Evolutionary conservation across 495 filamentous ascomycete species (phyloP).

Genomic region (Parathielavia hyrcaniae): DNA sequence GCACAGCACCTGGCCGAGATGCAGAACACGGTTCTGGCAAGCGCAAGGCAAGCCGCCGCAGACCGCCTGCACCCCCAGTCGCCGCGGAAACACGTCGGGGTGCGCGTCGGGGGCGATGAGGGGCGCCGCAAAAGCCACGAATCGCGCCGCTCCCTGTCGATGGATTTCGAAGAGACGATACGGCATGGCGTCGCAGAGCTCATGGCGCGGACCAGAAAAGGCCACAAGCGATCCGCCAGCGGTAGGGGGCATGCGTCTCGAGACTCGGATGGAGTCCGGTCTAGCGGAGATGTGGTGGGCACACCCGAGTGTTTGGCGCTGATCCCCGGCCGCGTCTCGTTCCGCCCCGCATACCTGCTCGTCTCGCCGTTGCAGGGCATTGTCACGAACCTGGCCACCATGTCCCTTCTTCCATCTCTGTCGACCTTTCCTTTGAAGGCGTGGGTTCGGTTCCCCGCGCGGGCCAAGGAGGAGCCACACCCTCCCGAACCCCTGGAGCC

Average conservation of each 20-base stretch:
- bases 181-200: conserved; percentile 38
- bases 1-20: conserved; percentile 57
- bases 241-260: conserved; percentile 16
- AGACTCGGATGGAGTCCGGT: conserved; percentile 6
- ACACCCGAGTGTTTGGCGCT: conserved; percentile 21
- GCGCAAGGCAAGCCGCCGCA: conserved; percentile 21
- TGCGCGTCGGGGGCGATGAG: conserved; percentile 40
- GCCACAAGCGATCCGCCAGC: conserved; percentile 2
- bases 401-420: conserved; percentile 38
- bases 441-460: conserved; percentile 14
- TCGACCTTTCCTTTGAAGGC: conserved; percentile 16
- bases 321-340: conserved; percentile 22
- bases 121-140: conserved; percentile 32
- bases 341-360: conserved; percentile 60
- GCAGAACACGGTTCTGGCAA: conserved; percentile 40
- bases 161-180: conserved; percentile 36
- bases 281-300: background rate
- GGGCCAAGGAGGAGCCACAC: background rate
- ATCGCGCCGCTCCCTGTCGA: conserved; percentile 22
- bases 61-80: conserved; percentile 24
- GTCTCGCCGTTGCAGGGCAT: conserved; percentile 73
- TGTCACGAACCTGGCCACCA: conserved; percentile 51
- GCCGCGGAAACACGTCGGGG: conserved; percentile 28
- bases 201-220: conserved; percentile 32
- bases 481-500: background rate